Percentiles rank a stretch among this genome's conserved stretches.
These are phyloP conservation scores for Gossypium gossypioides DNA, from an alignment of 441 rosid species.

Conservation along the genomic window DNA sequence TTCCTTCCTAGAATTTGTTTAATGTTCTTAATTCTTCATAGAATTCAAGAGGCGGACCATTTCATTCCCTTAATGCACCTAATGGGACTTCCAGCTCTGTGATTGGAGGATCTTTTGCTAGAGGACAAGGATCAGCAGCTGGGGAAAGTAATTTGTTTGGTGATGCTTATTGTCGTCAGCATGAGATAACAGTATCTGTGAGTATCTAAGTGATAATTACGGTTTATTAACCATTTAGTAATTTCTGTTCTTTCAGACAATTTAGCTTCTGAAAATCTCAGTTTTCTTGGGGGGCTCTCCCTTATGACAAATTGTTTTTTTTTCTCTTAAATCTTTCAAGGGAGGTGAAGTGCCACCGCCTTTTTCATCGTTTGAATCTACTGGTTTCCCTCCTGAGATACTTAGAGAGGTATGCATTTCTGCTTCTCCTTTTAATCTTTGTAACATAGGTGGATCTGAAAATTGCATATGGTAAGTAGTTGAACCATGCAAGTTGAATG, in stretches of 20 bases:
- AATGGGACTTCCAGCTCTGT: constrained; percentile 38
- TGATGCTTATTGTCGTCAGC: constrained; percentile 65
- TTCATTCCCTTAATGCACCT: constrained; percentile 34
- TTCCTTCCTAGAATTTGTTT: constrained; percentile 27
- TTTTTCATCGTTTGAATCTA: constrained; percentile 24
- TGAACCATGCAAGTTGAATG: constrained; percentile 6
- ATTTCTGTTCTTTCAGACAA: background rate
- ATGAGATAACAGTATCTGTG: constrained; percentile 75
- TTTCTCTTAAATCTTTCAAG: constrained; percentile 26
- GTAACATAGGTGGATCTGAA: constrained; percentile 10
- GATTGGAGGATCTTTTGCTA: constrained; percentile 34
- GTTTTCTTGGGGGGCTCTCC: constrained; percentile 30
- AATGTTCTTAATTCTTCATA: constrained; percentile 23
- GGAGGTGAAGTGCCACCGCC: constrained; percentile 77
- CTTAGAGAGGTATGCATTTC: constrained; percentile 44
- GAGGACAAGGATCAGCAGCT: constrained; percentile 36
- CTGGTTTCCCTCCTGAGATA: constrained; percentile 62
- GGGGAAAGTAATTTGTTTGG: constrained; percentile 40
- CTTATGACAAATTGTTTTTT: background rate
- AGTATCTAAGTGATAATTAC: constrained; percentile 18
- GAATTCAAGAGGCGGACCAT: constrained; percentile 35
- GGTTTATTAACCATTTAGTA: background rate
- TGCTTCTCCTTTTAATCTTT: background rate
- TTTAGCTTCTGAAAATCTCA: background rate
- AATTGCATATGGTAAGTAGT: constrained; percentile 19